Conservation (phyloP, 768 basidiomycete species). For the Crepidotus variabilis region DNA sequence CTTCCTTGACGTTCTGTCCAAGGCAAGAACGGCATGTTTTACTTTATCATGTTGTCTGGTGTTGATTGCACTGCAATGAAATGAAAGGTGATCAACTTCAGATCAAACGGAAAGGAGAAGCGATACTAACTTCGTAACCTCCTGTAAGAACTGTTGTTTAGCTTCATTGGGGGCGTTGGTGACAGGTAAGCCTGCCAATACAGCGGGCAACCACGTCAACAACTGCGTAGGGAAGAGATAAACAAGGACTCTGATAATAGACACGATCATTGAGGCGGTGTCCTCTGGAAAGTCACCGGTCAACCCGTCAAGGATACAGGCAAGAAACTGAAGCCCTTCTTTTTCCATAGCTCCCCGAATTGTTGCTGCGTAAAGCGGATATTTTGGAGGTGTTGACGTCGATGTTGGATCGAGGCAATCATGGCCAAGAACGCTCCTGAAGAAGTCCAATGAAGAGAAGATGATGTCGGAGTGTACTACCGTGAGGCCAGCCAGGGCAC, state of each 20-base stretch:
- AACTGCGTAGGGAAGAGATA: conserved; percentile 67
- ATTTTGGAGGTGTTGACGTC: conserved; percentile 51
- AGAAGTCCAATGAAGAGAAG: conserved; percentile 77
- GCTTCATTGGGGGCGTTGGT: conserved; percentile 56
- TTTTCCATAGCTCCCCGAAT: conserved; percentile 62
- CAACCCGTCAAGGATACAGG: conserved; percentile 70
- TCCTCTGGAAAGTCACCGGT: conserved; percentile 90
- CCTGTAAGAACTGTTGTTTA: conserved; percentile 69
- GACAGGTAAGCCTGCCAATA: conserved; percentile 68
- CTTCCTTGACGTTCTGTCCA: conserved; percentile 75
- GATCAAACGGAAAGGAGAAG: not conserved
- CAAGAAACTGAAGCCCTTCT: conserved; percentile 70
- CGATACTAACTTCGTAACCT: conserved; percentile 65
- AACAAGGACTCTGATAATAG: conserved; percentile 71
- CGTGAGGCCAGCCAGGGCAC: conserved; percentile 73
- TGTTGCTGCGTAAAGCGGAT: conserved; percentile 53
- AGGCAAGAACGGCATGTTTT: conserved; percentile 68
- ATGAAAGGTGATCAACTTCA: conserved; percentile 10
- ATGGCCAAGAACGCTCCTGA: conserved; percentile 72
- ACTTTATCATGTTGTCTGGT: conserved; percentile 71
- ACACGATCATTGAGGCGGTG: conserved; percentile 63
- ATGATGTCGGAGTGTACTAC: conserved; percentile 81
- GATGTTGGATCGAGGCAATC: conserved; percentile 52
- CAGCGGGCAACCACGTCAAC: conserved; percentile 65
- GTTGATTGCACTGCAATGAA: conserved; percentile 53